Base-by-base conservation (phyloP, 2,329 filamentous ascomycete species). In the Ophiostoma novo-ulmi region DNA sequence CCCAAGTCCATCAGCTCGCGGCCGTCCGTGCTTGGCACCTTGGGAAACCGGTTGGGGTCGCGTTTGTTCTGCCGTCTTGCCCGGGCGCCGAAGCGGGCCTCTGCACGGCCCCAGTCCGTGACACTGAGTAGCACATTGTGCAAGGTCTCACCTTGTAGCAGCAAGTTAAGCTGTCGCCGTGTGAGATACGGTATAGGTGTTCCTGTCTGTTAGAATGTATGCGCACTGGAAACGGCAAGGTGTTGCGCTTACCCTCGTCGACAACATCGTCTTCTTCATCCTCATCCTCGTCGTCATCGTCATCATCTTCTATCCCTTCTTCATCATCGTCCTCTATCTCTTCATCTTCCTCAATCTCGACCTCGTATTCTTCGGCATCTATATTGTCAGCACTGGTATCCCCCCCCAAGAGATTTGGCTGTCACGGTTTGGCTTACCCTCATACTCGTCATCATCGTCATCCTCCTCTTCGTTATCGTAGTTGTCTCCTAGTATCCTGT, bases 1-100 rank as follows among this genome's bases (percentile, higher is more conserved):
- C 94, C 94, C 39, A 89, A 90, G 55, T 87, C 84, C 93, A 98
- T 97, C 73, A 98, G 81, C 75, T 90, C 87, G 67, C 80, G 83
- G 8, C 95, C 94, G 73, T 88, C 85, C 13, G 91, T 88, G 76
- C 90, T 97, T 0, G 94, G 94, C 0, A 97, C 88, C 75, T 91
- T 91, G n/a, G 94, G 92, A 72, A 94, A 94, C 17, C 87, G 81
- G 73, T 88, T 79, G 1, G 84, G 84, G 71, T 88, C 85, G n/a
- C 77, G 77, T 26, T 80, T 77, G 69, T 85, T 82, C 66, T 84
- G 80, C 44, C 82, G 78, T 58, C 83, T 69, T 14, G 52, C 69
- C 41, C 58, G 26, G 3, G 64, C 35, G 13, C 31, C 41, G 17
- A 69, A 61, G 17, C 77, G 77, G 1, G 78, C 76, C 3, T 79